Percentiles rank a stretch among this genome's conserved stretches.
These are phyloP conservation scores for Aspergillus incahuasiensis DNA, from an alignment of 495 filamentous ascomycete genomes.

Conservation along the genomic window DNA sequence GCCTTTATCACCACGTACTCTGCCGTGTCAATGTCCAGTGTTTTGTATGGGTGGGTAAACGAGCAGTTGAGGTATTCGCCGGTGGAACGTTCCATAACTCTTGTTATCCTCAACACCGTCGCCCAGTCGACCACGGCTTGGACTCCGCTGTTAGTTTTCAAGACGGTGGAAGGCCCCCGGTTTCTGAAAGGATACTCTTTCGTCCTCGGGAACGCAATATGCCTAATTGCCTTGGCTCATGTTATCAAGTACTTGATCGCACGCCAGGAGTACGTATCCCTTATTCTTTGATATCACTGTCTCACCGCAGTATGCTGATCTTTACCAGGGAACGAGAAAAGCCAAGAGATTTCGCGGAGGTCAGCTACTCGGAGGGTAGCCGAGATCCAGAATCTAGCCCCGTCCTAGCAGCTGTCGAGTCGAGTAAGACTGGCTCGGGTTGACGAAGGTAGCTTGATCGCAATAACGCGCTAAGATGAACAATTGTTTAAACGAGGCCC, in stretches of 20 bases:
- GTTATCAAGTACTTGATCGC: constrained; percentile 7
- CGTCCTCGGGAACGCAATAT: constrained; percentile 41
- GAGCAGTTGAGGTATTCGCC: constrained; percentile 45
- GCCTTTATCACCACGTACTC: constrained; percentile 38
- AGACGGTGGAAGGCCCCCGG: constrained; percentile 42
- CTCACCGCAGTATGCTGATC: neutral
- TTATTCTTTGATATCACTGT: neutral
- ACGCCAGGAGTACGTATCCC: constrained; percentile 6
- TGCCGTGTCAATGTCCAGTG: constrained; percentile 31
- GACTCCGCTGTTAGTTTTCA: constrained; percentile 36
- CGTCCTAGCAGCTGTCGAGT: neutral
- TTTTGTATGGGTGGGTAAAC: constrained; percentile 48
- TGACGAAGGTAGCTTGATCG: neutral
- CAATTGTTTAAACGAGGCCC: neutral
- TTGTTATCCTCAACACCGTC: constrained; percentile 47
- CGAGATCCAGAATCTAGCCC: constrained; percentile 1
- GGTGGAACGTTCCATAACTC: constrained; percentile 52
- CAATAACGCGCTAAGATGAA: constrained; percentile 6
- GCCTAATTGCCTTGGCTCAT: constrained; percentile 29
- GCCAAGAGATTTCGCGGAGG: neutral
- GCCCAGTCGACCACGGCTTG: constrained; percentile 44
- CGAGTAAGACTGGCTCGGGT: neutral
- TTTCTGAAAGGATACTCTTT: constrained; percentile 49
- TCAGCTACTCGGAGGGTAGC: constrained; percentile 1
- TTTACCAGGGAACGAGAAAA: constrained; percentile 3